phyloP scores from a whole-genome alignment of 2,329 filamentous ascomycete species.

The Aspergillus phoenicis region DNA sequence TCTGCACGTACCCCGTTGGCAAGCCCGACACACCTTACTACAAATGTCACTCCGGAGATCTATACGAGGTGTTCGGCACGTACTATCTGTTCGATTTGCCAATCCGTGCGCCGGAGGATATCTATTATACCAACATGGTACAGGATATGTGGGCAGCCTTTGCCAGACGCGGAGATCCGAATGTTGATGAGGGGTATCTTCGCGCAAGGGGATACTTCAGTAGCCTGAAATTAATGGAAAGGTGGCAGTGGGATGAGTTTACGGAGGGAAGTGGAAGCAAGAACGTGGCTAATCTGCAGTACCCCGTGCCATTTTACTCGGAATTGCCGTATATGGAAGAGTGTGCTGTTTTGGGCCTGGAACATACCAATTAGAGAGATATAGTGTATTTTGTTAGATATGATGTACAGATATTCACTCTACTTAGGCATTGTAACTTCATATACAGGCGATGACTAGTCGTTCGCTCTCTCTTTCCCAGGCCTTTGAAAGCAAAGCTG shows the following conservation, averaged over 20 bases:
- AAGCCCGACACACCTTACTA: conserved; percentile 54
- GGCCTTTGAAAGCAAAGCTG: too few species aligned
- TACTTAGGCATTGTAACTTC: too few species aligned
- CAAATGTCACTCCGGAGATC: conserved; percentile 58
- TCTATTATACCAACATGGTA: conserved; percentile 50
- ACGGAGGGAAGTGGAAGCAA: neutral
- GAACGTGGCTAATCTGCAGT: neutral
- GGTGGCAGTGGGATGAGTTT: neutral
- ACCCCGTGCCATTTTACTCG: neutral
- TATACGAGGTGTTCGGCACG: conserved; percentile 58
- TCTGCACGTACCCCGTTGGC: conserved; percentile 47
- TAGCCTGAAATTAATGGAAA: neutral
- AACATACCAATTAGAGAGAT: neutral
- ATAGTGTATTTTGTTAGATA: too few species aligned
- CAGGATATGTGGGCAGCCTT: conserved; percentile 56
- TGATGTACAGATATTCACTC: too few species aligned
- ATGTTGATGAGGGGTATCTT: conserved; percentile 51
- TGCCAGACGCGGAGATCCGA: conserved; percentile 54
- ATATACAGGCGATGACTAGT: too few species aligned
- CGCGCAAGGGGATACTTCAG: conserved; percentile 50
- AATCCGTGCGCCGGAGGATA: conserved; percentile 54
- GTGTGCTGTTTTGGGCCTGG: neutral
- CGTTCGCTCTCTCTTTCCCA: too few species aligned
- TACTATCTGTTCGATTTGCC: conserved; percentile 34
- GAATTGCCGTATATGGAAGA: neutral